Percentiles rank a stretch among this genome's conserved stretches.
phyloP scores from a whole-genome alignment of 2,329 filamentous ascomycete species.

The Bimuria novae-zelandiae region DNA sequence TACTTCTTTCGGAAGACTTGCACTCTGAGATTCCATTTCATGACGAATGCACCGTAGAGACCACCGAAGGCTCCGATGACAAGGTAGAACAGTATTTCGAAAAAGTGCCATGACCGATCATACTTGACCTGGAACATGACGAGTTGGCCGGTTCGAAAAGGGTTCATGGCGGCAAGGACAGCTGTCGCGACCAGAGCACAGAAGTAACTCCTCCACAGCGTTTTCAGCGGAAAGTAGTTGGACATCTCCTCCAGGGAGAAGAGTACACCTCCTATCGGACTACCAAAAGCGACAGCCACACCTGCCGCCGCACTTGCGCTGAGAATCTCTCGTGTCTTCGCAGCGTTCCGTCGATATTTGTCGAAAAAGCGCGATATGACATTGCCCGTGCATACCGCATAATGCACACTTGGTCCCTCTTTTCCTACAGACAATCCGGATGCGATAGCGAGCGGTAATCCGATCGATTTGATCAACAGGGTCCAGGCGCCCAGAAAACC shows the following conservation, averaged over 20 bases:
- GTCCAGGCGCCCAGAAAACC: constrained; percentile 93
- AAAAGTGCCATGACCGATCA: constrained; percentile 96
- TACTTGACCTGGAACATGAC: constrained; percentile 99
- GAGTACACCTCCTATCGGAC: constrained; percentile 92
- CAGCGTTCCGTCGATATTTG: constrained; percentile 89
- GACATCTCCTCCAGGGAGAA: constrained; percentile 99
- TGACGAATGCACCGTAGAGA: constrained; percentile 93
- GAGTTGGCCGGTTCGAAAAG: constrained; percentile 92
- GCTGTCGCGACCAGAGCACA: constrained; percentile 94
- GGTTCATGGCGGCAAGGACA: constrained; percentile 93
- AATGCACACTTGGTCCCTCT: constrained; percentile 98
- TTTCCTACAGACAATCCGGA: constrained; percentile 95
- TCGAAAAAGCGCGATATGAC: constrained; percentile 91
- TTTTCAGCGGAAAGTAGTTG: constrained; percentile 93
- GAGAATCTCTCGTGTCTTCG: constrained; percentile 92
- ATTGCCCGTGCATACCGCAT: constrained; percentile 95
- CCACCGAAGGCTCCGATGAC: constrained; percentile 91
- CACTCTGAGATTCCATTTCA: constrained; percentile 92
- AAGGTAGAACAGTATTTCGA: constrained; percentile 91
- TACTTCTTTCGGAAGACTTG: constrained; percentile 96
- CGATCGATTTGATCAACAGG: constrained; percentile 89
- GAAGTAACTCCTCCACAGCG: constrained; percentile 97
- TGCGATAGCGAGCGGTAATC: constrained; percentile 86
- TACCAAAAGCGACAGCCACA: constrained; percentile 95
- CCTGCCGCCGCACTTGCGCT: constrained; percentile 94